Evolutionary conservation across 2,329 filamentous ascomycete species (phyloP), one percentile per base, ranked within the genome.

Genomic region (Calcarisporium arbuscula): DNA sequence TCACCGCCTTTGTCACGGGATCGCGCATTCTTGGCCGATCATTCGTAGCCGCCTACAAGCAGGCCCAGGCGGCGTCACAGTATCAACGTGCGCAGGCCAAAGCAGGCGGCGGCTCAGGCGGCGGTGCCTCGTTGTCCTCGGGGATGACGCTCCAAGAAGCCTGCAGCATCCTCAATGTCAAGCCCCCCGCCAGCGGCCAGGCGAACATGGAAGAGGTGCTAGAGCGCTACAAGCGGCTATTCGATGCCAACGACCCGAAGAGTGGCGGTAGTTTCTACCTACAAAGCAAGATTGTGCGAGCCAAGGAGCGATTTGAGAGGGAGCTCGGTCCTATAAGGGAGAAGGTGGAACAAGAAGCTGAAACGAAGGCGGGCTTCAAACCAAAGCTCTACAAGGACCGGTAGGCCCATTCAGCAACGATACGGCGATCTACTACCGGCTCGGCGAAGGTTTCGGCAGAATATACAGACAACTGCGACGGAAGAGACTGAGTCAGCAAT

Each of bases 221-320:
- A 63, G 79, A 83, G 49, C 75, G 88, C 35, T 98, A 96, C 72
- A 96, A 96, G 76, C 80, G 82, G 45, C 68, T 98, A 30, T 98
- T 95, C 58, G 92, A 98, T 62, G 68, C 77, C 49, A 98, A 98
- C 65, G 85, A 98, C 46, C 90, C 92, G 9, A 74, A 94, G 62
- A 95, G 95, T 56, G 92, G 92, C 22, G 92, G 92, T 34, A 95
- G 88, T 53, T 98, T 98, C 64, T 98, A 98, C 62, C 72, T 98
- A 31, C 92, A 98, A 65, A 96, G 90, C 72, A 98, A 98, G 67
- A 79, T 98, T 36, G 65, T 96, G 49, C 74, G 92, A 43, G 92
- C 92, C 39, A 77, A 90, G 51, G 90, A 98, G 65, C 72, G 92
- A 45, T 83, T 98, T 64, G 90, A 96, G 67, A 73, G 82, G 51